A percentile compares a stretch with the other conserved stretches of the same genome.
phyloP scores from a whole-genome alignment of 1,284 basidiomycete species.

The Apiotrichum mycotoxinovorans region DNA sequence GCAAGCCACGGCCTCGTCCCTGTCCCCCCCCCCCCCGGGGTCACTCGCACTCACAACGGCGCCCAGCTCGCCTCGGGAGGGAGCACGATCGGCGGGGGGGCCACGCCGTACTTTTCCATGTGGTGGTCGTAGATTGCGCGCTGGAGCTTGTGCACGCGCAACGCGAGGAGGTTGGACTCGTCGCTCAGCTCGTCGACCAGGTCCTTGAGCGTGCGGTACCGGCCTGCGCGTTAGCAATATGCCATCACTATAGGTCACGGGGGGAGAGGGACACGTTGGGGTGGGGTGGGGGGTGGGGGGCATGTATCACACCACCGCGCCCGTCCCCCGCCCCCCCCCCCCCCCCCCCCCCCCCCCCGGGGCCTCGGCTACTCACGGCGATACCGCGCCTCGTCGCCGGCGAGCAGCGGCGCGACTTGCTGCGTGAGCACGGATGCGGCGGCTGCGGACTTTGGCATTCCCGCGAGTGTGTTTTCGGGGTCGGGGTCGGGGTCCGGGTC shows the following conservation, averaged over 20 bases:
- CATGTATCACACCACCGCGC: too few relatives aligned
- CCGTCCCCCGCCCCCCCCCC: too few relatives aligned
- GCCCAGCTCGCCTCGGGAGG: constrained; percentile 18
- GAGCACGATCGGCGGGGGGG: constrained; percentile 14
- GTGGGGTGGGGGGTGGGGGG: background rate
- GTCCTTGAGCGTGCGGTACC: constrained; percentile 24
- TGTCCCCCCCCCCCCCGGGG: too few relatives aligned
- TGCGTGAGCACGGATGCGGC: background rate
- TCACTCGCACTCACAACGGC: constrained; percentile 13
- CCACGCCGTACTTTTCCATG: constrained; percentile 8
- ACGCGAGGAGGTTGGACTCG: constrained; percentile 25
- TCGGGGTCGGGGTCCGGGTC: background rate
- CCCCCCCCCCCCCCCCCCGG: too few relatives aligned
- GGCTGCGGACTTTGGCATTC: background rate
- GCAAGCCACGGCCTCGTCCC: too few relatives aligned
- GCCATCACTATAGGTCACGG: background rate
- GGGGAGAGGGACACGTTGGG: background rate
- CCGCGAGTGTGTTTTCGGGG: background rate
- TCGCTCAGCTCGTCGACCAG: constrained; percentile 30
- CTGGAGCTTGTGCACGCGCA: constrained; percentile 21
- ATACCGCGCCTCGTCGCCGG: constrained; percentile 22
- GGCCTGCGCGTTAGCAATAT: too few relatives aligned
- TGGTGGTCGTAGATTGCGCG: constrained; percentile 21
- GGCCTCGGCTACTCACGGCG: constrained; percentile 8
- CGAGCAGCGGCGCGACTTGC: constrained; percentile 16